Percentiles rank a stretch among this genome's conserved stretches.
phyloP scores from a whole-genome alignment of 345 rosid species.

The Sisymbrium altissimum region DNA sequence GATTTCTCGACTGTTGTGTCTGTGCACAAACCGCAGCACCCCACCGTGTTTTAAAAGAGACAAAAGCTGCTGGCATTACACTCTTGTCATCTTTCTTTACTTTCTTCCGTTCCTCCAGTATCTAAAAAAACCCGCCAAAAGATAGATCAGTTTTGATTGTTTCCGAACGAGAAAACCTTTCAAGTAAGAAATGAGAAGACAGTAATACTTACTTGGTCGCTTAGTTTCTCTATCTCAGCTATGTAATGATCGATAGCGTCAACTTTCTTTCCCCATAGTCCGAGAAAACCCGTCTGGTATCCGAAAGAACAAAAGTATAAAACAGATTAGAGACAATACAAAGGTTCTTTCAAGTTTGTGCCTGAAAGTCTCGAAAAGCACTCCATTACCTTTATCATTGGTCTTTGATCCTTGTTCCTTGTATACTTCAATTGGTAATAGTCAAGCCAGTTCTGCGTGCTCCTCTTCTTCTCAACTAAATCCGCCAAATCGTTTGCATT shows the following conservation, averaged over 20 bases:
- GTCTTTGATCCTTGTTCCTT: conserved; percentile 49
- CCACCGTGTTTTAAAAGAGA: conserved; percentile 93
- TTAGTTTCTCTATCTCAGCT: conserved; percentile 62
- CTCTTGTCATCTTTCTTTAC: conserved; percentile 64
- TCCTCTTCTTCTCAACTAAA: conserved; percentile 70
- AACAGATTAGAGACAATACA: conserved; percentile 13
- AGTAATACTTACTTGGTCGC: conserved; percentile 57
- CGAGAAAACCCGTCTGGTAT: conserved; percentile 76
- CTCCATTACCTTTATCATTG: conserved; percentile 55
- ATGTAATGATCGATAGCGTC: conserved; percentile 73
- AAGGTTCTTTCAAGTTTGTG: conserved; percentile 13
- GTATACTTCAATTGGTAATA: conserved; percentile 64
- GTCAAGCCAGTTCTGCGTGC: conserved; percentile 79
- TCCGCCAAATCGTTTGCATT: conserved; percentile 77
- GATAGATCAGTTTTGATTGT: not conserved
- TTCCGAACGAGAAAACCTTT: not conserved
- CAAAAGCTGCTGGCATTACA: conserved; percentile 92
- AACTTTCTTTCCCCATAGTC: conserved; percentile 69
- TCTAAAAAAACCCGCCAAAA: conserved; percentile 37
- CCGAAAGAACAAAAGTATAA: not conserved
- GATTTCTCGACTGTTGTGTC: conserved; percentile 82
- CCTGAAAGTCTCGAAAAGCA: not conserved
- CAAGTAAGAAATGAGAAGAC: not conserved
- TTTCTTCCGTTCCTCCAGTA: conserved; percentile 55
- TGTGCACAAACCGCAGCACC: conserved; percentile 98